A percentile compares a stretch with the other conserved stretches of the same genome.
These are phyloP conservation scores for Syncephalis plumigaleata DNA, from an alignment of 371 early-diverging fungal species.

Conservation along the genomic window DNA sequence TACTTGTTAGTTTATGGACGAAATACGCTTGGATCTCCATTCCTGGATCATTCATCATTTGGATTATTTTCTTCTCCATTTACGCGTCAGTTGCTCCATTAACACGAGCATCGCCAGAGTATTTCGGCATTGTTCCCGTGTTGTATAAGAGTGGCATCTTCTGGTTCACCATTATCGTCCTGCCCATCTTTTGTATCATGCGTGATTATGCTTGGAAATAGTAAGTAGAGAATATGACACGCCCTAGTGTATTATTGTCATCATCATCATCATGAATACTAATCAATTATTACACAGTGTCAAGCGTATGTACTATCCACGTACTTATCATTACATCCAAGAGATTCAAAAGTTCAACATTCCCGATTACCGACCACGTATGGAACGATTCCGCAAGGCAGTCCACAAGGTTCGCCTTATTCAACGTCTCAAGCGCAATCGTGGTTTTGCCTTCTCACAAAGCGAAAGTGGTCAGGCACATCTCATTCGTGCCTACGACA, in stretches of 20 bases:
- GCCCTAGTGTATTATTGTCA: too few species aligned
- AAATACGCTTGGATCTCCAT: constrained; percentile 69
- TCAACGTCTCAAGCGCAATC: constrained; percentile 78
- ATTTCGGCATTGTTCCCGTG: constrained; percentile 54
- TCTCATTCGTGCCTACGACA: constrained; percentile 90
- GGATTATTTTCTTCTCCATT: constrained; percentile 76
- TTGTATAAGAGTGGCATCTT: constrained; percentile 64
- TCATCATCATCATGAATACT: background rate
- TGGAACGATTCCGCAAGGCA: constrained; percentile 93
- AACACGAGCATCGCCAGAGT: constrained; percentile 44
- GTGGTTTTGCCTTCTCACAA: constrained; percentile 96
- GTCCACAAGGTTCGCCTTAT: constrained; percentile 89
- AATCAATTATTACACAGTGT: background rate
- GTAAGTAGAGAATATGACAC: constrained; percentile 27
- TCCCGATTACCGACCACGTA: constrained; percentile 91
- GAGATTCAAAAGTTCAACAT: constrained; percentile 96
- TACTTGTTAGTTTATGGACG: constrained; percentile 52
- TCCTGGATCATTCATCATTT: constrained; percentile 71
- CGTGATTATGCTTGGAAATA: constrained; percentile 89
- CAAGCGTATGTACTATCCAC: constrained; percentile 63
- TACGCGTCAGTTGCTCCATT: constrained; percentile 25
- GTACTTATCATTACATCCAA: constrained; percentile 88
- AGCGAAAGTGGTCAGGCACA: constrained; percentile 89
- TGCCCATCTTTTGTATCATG: constrained; percentile 67
- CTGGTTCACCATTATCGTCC: constrained; percentile 68